Conservation (phyloP, 441 rosid species). For the Rhodomyrtus psidioides region DNA sequence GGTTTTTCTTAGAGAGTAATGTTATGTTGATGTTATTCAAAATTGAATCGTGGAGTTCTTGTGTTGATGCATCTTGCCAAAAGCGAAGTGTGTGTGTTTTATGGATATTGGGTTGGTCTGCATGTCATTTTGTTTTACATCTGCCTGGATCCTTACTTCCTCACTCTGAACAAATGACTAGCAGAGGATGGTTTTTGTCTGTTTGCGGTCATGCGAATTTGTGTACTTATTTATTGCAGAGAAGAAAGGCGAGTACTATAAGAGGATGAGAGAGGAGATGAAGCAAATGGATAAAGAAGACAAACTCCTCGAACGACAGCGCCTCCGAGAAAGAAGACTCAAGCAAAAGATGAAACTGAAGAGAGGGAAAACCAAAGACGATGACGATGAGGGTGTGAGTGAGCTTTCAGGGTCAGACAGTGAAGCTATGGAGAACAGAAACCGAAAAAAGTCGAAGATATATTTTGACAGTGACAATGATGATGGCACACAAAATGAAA, state of each 20-base stretch:
- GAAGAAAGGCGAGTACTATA: conserved; percentile 44
- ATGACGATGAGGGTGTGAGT: conserved; percentile 29
- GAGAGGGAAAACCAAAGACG: conserved; percentile 34
- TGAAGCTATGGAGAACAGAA: conserved; percentile 17
- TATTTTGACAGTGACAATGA: conserved; percentile 33
- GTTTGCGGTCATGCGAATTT: neutral
- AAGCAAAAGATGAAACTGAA: conserved; percentile 73
- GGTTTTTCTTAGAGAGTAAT: neutral
- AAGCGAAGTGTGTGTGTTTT: neutral
- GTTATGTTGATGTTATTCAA: neutral
- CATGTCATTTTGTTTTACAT: neutral
- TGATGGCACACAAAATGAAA: conserved; percentile 2
- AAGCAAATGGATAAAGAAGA: conserved; percentile 71
- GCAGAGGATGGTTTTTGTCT: neutral
- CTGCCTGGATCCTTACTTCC: neutral
- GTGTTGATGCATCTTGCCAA: neutral
- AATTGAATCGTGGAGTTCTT: neutral
- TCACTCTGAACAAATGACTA: neutral
- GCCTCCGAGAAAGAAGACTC: conserved; percentile 60
- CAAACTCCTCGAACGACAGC: conserved; percentile 59
- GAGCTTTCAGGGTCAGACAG: conserved; percentile 39
- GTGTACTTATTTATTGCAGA: conserved; percentile 21
- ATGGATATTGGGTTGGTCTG: neutral
- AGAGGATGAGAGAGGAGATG: conserved; percentile 67
- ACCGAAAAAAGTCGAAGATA: conserved; percentile 34